These are phyloP conservation scores for Saccharomyces hybrid DNA, from an alignment of 1,139 yeast species.

Conservation along the genomic window DNA sequence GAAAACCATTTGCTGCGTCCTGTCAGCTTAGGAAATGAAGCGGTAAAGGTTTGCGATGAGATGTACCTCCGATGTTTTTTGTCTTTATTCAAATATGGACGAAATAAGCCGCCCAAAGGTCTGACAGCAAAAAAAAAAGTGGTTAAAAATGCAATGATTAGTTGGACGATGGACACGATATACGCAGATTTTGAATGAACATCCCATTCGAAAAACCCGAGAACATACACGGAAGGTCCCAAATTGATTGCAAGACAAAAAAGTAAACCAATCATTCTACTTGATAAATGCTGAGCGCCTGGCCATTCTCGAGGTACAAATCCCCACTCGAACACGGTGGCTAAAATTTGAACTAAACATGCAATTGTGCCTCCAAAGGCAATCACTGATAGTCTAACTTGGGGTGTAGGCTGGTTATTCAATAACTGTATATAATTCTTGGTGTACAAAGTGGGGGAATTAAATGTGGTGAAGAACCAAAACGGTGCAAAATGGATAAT, in stretches of 20 bases:
- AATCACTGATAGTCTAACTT: slow-evolving; percentile 52
- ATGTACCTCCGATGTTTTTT: slow-evolving; percentile 31
- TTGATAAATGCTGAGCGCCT: slow-evolving; percentile 46
- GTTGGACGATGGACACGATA: slow-evolving; percentile 49
- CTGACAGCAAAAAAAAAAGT: slow-evolving; percentile 54
- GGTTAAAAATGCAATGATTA: slow-evolving; percentile 56
- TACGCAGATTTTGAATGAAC: slow-evolving; percentile 44
- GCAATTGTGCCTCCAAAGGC: slow-evolving; percentile 70
- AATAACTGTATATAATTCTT: slow-evolving; percentile 47
- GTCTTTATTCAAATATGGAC: slow-evolving; percentile 33
- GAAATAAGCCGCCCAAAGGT: slow-evolving; percentile 50
- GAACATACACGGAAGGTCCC: slow-evolving; percentile 57
- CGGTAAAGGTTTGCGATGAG: slow-evolving; percentile 45
- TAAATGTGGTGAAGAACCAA: slow-evolving; percentile 77
- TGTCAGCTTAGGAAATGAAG: slow-evolving; percentile 48
- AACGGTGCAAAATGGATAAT: slow-evolving; percentile 67
- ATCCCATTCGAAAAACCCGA: slow-evolving; percentile 49
- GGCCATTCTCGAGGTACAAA: slow-evolving; percentile 70
- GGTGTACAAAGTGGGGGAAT: slow-evolving; percentile 67
- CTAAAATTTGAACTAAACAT: slow-evolving; percentile 55
- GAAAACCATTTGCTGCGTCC: slow-evolving; percentile 46
- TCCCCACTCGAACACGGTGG: slow-evolving; percentile 52
- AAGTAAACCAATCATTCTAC: slow-evolving; percentile 40
- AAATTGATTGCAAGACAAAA: slow-evolving; percentile 42
- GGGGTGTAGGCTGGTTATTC: slow-evolving; percentile 59